Evolutionary conservation across 345 rosid species (phyloP).

Genomic region (Hibiscus trionum): DNA sequence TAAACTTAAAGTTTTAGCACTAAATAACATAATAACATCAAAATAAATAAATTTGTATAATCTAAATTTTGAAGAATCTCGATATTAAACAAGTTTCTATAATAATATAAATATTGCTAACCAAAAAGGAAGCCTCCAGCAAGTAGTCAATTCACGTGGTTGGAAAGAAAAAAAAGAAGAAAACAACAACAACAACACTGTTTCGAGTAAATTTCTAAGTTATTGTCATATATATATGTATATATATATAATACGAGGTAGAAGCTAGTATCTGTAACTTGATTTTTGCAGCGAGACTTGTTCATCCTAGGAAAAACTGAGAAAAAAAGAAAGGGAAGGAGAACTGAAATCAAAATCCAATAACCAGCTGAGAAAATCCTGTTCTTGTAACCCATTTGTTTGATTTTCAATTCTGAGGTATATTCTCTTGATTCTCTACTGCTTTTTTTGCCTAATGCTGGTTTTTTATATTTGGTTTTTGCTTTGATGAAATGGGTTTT

Average conservation of each 20-base stretch:
- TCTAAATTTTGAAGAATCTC: no score
- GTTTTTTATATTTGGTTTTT: background rate
- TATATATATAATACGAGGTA: background rate
- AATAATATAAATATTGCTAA: no score
- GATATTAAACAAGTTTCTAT: no score
- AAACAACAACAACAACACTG: background rate
- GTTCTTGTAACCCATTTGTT: background rate
- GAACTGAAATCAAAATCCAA: background rate
- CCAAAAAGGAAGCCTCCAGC: background rate
- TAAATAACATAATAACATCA: no score
- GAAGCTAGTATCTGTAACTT: background rate
- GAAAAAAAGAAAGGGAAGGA: background rate
- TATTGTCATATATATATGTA: background rate
- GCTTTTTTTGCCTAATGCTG: background rate
- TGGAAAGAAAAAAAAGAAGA: background rate
- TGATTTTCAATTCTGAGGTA: constrained; percentile 31
- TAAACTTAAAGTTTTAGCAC: no score
- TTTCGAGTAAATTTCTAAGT: background rate
- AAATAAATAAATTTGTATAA: no score
- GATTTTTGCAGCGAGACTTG: background rate
- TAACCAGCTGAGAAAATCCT: background rate
- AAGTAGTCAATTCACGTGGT: background rate
- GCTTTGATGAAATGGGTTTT: constrained; percentile 9
- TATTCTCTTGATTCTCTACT: background rate
- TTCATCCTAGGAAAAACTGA: background rate